Conservation (phyloP, 1,284 basidiomycete species). For the Ustilago crameri region DNA sequence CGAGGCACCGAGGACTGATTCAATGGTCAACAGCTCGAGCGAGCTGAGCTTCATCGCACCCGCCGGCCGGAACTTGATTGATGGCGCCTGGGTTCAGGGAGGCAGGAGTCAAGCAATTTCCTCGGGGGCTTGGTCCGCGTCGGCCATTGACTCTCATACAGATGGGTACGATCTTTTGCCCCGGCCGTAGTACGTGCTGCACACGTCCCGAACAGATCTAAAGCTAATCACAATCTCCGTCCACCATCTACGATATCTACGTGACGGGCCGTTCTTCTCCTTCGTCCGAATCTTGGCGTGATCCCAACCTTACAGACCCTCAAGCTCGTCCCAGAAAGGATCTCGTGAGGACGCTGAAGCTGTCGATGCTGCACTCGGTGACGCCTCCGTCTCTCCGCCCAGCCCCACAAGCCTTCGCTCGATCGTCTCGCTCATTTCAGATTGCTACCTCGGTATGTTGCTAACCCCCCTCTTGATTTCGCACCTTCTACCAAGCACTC, state of each 20-base stretch:
- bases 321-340: not conserved
- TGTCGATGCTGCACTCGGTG: slow-evolving; percentile 2
- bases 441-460: slow-evolving; percentile 50
- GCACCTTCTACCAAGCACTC: no score
- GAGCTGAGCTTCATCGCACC: slow-evolving; percentile 5
- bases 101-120: slow-evolving; percentile 48
- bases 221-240: not conserved
- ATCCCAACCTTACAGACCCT: not conserved
- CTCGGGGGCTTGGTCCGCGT: slow-evolving; percentile 56
- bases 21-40: not conserved
- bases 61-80: slow-evolving; percentile 18
- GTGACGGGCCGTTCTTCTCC: not conserved
- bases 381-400: not conserved
- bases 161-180: slow-evolving; percentile 49
- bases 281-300: not conserved
- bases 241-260: not conserved
- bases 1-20: slow-evolving; percentile 27
- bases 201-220: no score
- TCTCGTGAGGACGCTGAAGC: slow-evolving; percentile 1
- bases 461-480: no score
- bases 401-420: slow-evolving; percentile 36
- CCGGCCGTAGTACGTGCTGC: no score
- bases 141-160: slow-evolving; percentile 7
- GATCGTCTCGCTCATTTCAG: slow-evolving; percentile 39
- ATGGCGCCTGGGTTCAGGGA: slow-evolving; percentile 52